Base-by-base conservation (phyloP, 1,284 basidiomycete species). In the Melampsora abietis-canadensis region DNA sequence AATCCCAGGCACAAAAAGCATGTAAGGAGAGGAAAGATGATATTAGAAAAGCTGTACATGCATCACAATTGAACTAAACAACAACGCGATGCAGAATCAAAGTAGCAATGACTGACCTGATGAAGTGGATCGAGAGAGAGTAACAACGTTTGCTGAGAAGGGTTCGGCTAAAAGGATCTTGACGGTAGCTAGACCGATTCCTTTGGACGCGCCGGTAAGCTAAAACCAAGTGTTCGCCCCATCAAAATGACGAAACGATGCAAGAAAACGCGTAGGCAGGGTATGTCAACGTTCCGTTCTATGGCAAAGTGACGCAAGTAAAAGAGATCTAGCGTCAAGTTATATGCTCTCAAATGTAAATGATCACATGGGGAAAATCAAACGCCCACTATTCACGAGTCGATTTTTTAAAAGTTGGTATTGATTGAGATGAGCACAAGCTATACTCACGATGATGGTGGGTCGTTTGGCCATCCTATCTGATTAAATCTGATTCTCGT, bases 151-250 rank as follows among this genome's bases (percentile, higher is more conserved):
- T 37, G 70, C 63, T 10, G 19, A 7, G 54, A 66, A 57, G 6
- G 70, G 70, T 7, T 62, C 19, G 17, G 37, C 51, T 47, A 74
- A 48, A 24, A 74, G 34, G 31, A 66, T 24, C 17, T 59, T 59
- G 40, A 74, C 48, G 46, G 61, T 65, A 40, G 70, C 19, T 10
- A 74, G n/a, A n/a, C 70, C 70, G 70, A 74, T 74, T 12, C 70
- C 70, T 34, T 54, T 61, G 21, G 70, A 74, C 0, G 61, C 70
- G 4, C 70, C 70, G 31, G 70, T 74, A 12, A 74, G 63, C 70
- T 74, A 31, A 12, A 30, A 57, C 10, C 19, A 3, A 4, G 4
- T 57, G n/a, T 24, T 12, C 4, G n/a, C 27, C 27, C 48, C n/a
- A 60, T 21, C 30, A 68, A 68, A n/a, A 21, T 3, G 10, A 48